These are phyloP conservation scores for Annulohypoxylon moriforme DNA, from an alignment of 495 filamentous ascomycete species.

Conservation along the genomic window DNA sequence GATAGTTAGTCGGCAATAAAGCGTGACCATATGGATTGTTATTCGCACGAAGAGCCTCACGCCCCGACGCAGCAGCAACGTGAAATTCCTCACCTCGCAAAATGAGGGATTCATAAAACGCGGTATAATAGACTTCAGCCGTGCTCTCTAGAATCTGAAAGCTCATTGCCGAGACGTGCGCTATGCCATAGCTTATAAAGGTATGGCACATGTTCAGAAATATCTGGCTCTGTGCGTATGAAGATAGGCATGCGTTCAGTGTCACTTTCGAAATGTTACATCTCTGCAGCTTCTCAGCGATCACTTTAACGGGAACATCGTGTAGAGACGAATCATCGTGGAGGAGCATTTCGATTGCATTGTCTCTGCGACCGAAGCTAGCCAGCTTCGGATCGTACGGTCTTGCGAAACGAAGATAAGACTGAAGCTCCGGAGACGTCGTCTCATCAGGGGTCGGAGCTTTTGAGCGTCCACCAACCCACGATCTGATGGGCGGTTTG, in stretches of 20 bases:
- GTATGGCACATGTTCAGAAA: constrained; percentile 8
- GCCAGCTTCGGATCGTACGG: background rate
- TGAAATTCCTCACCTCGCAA: constrained; percentile 3
- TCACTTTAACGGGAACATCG: constrained; percentile 5
- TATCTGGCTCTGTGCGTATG: constrained; percentile 2
- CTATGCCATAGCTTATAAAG: background rate
- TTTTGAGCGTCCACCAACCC: background rate
- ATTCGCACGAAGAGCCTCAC: background rate
- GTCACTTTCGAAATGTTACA: background rate
- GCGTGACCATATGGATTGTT: background rate
- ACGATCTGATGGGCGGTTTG: background rate
- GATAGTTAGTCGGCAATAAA: constrained; percentile 1
- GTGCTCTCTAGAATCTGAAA: constrained; percentile 14
- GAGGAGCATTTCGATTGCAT: constrained; percentile 7
- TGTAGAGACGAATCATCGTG: constrained; percentile 3
- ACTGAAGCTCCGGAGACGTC: background rate
- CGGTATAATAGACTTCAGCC: constrained; percentile 3
- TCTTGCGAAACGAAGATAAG: constrained; percentile 6
- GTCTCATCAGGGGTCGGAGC: background rate
- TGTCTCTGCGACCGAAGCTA: constrained; percentile 5
- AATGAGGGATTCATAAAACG: constrained; percentile 12
- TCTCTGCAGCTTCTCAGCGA: constrained; percentile 1
- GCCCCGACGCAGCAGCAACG: background rate
- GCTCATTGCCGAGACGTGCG: constrained; percentile 1
- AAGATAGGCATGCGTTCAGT: constrained; percentile 8